Evolutionary conservation across 331 rosid species (phyloP), one percentile per base, ranked within the genome.

Genomic region (Pyracantha coccinea): DNA sequence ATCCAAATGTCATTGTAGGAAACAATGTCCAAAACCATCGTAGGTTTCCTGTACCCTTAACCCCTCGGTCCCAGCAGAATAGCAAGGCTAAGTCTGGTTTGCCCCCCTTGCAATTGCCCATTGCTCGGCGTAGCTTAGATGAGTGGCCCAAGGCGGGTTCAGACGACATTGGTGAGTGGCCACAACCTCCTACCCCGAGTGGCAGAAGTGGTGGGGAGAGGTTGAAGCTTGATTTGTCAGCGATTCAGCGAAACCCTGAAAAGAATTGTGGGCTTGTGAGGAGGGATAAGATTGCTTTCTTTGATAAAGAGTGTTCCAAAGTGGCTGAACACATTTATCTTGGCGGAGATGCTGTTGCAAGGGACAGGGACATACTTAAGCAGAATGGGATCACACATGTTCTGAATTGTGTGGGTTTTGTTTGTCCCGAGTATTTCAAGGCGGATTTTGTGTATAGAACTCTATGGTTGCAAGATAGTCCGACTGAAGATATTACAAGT

Each of bases 131-230:
- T 79, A 94, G 97, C 86, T 81, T 94, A 63, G 97, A 94, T 6
- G 99, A 94, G 86, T 94, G 99, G 99, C 99, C 99, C 5, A 90
- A 86, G 81, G 96, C 99, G 1, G 85, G 99, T 38, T 92, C 96
- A 0, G 99, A 94, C 2, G 99, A 94, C 72, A 92, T 94, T 2
- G 99, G 99, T 6, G 99, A 94, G 91, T 94, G 99, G 99, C 89
- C 89, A 0, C 96, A 89, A 38, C 96, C 97, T 60, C 91, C 99
- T 15, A 94, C 99, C 6, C 99, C 99, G 0, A 82, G 97, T 54
- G 96, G 96, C 20, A 81, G 89, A 75, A 90, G 88, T 21, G 86
- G 84, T 72, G 93, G 93, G 64, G 99, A 94, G 76, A 88, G 97
- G 82, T 86, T 94, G 87, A 94, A 92, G 87, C 97, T 94, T 81